Base-by-base conservation (phyloP, 306 rosid species). In the Sicyos baderoa region DNA sequence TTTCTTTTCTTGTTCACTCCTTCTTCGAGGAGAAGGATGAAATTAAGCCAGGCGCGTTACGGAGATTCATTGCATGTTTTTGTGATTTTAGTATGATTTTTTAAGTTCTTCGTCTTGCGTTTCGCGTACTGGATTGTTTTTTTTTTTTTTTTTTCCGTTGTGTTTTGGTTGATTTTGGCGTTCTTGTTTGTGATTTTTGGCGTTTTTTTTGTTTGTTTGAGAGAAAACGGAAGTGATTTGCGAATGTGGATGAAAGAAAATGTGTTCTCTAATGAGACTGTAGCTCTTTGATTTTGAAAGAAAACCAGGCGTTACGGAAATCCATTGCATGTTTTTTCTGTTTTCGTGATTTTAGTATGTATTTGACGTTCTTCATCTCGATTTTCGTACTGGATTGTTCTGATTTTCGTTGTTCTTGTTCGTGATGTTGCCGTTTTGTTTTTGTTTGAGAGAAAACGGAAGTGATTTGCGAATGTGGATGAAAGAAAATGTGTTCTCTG, bases 1-100 rank as follows among this genome's bases (percentile, higher is more conserved):
- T 16, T 74, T 40, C 45, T 29, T 47, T 21, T 27, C 69, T 73
- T 50, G 40, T 22, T 22, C 50, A 62, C 32, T 22, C 52, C 56
- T 37, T 19, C 18, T 11, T n/a, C n/a, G n/a, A 9, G 50, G 51
- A 62, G n/a, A 17, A 4, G 51, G 49, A 61, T 16, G 1, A 61
- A n/a, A n/a, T n/a, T n/a, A n/a, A n/a, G n/a, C n/a, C n/a, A n/a
- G n/a, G n/a, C n/a, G n/a, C n/a, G n/a, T 9, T 32, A 44, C 21
- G 35, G 19, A 12, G 44, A 12, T 64, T 44, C 18, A 12, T 64
- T 64, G 2, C 19, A 44, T 64, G 52, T 64, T 64, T 21, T 12
- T 25, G 1, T 44, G 0, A 35, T 17, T 13, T 63, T 63, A 17
- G 9, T 40, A 18, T 9, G n/a, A 18, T 40, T 42, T 17, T 12